Evolutionary conservation across 768 basidiomycete genomes (phyloP), one percentile per base, ranked within the genome.

Genomic region (Rhodotorula kratochvilovae): DNA sequence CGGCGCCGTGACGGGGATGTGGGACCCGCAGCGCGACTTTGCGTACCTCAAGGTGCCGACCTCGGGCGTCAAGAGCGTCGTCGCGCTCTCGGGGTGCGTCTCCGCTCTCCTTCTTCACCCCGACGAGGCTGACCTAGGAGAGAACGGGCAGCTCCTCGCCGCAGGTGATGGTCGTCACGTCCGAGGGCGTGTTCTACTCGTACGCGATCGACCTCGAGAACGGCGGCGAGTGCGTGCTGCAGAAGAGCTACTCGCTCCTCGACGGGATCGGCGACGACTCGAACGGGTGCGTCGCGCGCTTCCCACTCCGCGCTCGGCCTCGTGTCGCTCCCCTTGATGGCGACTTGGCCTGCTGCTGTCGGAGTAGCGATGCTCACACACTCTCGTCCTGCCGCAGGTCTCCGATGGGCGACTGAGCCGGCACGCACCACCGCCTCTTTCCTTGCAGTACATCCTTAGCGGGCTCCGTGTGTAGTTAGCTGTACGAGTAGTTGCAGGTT

Each of bases 181-280:
- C 91, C 0, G 93, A 97, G 68, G 95, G 95, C 2, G 90, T 92
- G 76, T 95, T 96, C 80, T 97, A 99, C 79, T 87, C 89, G 25
- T 98, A 98, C 80, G 90, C 85, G 76, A 95, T 99, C 78, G 95
- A 99, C 81, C 81, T 98, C 70, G 95, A 99, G 80, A 88, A 89
- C 62, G 95, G 95, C 5, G 95, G 95, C 5, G 95, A 99, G 81
- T 98, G 95, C 77, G 86, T 89, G 29, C 80, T 99, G 77, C 89
- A 93, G 85, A 95, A 95, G 83, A 92, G 95, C 80, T 97, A 93
- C 79, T 67, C 65, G 57, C 56, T 76, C 21, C 55, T 76, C n/a
- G 75, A 73, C 46, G 70, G 68, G 21, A 63, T 70, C 17, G 66
- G 60, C 5, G 59, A 66, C 42, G 67, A 72, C 10, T 19, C 21